A percentile compares a stretch with the other conserved stretches of the same genome.
These are phyloP conservation scores for Leptographium radiaticola DNA, from an alignment of 2,329 filamentous ascomycete species.

Conservation along the genomic window DNA sequence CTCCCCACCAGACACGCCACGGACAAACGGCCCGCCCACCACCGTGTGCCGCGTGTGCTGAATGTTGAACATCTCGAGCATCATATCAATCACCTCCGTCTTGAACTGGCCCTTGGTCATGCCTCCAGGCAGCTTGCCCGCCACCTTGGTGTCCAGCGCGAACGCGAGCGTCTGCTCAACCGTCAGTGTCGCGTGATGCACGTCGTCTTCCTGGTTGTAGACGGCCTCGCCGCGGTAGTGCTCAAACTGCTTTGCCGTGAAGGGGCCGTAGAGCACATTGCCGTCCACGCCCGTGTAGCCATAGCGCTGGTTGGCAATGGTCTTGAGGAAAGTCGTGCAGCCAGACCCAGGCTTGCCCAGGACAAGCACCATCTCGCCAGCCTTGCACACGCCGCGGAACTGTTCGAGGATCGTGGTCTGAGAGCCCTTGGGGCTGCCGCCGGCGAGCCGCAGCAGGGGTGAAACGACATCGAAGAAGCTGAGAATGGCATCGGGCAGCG, in stretches of 20 bases:
- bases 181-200: constrained; percentile 74
- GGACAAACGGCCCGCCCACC: constrained; percentile 70
- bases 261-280: constrained; percentile 66
- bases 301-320: constrained; percentile 51
- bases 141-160: constrained; percentile 72
- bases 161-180: constrained; percentile 81
- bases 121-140: constrained; percentile 63
- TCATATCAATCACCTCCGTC: constrained; percentile 55
- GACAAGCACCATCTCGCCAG: constrained; percentile 82
- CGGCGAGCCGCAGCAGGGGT: constrained; percentile 50
- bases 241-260: constrained; percentile 57
- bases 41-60: constrained; percentile 77
- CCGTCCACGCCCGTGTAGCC: constrained; percentile 46
- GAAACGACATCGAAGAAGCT: constrained; percentile 64
- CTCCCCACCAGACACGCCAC: constrained; percentile 70
- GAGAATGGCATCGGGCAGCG: constrained; percentile 65
- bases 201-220: constrained; percentile 78
- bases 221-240: constrained; percentile 70
- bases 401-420: constrained; percentile 63
- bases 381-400: constrained; percentile 58
- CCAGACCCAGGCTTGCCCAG: constrained; percentile 64
- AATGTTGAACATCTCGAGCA: constrained; percentile 90
- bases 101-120: constrained; percentile 60
- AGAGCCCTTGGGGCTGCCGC: constrained; percentile 51
- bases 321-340: constrained; percentile 57